Percentiles rank a stretch among this genome's conserved stretches.
Evolutionary conservation across 1,284 basidiomycete genomes (phyloP).

Genomic region (Heterobasidion occidentale): DNA sequence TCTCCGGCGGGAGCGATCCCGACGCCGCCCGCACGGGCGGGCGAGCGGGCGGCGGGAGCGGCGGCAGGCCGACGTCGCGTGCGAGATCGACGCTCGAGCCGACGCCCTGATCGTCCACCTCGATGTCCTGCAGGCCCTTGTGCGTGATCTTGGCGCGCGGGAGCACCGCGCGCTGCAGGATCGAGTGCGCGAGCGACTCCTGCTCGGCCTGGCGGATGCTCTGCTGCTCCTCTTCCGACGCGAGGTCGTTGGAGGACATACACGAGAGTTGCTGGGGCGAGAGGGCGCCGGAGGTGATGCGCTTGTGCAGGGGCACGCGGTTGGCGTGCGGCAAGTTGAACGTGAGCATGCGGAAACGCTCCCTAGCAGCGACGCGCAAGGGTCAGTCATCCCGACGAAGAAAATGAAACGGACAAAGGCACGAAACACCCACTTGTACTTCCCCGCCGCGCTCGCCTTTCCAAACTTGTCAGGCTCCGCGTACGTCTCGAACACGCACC

Average conservation of each 20-base stretch:
- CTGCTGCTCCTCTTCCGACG: conserved; percentile 75
- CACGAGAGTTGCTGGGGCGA: conserved; percentile 63
- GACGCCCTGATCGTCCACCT: conserved; percentile 56
- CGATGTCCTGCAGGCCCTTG: conserved; percentile 83
- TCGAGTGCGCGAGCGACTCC: conserved; percentile 75
- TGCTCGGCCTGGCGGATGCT: conserved; percentile 74
- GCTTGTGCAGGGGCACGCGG: conserved; percentile 64
- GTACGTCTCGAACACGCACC: conserved; percentile 63
- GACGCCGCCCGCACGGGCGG: neutral
- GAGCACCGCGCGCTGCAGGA: conserved; percentile 59
- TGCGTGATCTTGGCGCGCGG: conserved; percentile 85
- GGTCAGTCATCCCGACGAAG: no score
- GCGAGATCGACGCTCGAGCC: conserved; percentile 40
- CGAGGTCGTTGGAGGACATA: conserved; percentile 81
- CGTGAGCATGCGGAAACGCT: conserved; percentile 76
- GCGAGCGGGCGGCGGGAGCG: no score
- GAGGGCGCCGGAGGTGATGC: conserved; percentile 61
- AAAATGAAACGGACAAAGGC: neutral
- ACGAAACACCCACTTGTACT: conserved; percentile 63
- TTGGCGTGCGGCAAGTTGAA: conserved; percentile 76
- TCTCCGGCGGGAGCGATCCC: conserved; percentile 56
- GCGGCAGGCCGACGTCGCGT: conserved; percentile 21
- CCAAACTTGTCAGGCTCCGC: conserved; percentile 72
- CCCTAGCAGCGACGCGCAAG: conserved; percentile 32
- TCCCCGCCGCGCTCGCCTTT: conserved; percentile 54